Percentiles rank a stretch among this genome's conserved stretches.
These are phyloP conservation scores for Fusarium napiforme DNA, from an alignment of 2,329 filamentous ascomycete species.

Conservation along the genomic window DNA sequence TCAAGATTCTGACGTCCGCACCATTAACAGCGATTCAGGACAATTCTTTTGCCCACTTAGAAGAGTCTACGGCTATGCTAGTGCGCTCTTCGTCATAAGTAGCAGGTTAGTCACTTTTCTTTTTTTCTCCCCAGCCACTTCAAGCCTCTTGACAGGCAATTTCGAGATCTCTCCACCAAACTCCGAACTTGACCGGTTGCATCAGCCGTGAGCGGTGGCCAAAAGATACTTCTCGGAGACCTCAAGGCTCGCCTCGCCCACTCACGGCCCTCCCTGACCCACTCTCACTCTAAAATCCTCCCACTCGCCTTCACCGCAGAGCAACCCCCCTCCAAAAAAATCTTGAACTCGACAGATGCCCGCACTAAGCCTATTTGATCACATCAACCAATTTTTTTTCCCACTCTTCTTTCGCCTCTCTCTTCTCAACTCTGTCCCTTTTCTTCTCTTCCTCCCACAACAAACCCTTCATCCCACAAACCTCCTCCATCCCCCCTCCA, in stretches of 20 bases:
- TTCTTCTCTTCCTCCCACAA: slow-evolving; percentile 51
- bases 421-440: slow-evolving; percentile 46
- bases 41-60: slow-evolving; percentile 18
- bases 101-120: slow-evolving; percentile 21
- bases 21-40: slow-evolving; percentile 29
- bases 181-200: slow-evolving; percentile 32
- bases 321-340: slow-evolving; percentile 44
- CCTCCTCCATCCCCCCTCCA: slow-evolving; percentile 45
- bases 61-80: slow-evolving; percentile 6
- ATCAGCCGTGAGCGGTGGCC: slow-evolving; percentile 38
- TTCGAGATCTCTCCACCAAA: slow-evolving; percentile 9
- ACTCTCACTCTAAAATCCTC: slow-evolving; percentile 38
- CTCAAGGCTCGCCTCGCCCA: slow-evolving; percentile 31
- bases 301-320: slow-evolving; percentile 42
- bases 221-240: slow-evolving; percentile 41
- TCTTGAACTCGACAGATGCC: slow-evolving; percentile 38
- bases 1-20: slow-evolving; percentile 16
- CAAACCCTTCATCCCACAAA: slow-evolving; percentile 47
- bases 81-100: slow-evolving; percentile 33
- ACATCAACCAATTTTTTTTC: slow-evolving; percentile 51
- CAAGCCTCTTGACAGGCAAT: slow-evolving; percentile 28
- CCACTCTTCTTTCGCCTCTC: slow-evolving; percentile 49
- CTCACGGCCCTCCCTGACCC: slow-evolving; percentile 44
- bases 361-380: slow-evolving; percentile 48
- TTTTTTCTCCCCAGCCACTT: slow-evolving; percentile 36